These are phyloP conservation scores for Chloris gayana DNA, from an alignment of 176 grass and related monocot genomes.

Conservation along the genomic window DNA sequence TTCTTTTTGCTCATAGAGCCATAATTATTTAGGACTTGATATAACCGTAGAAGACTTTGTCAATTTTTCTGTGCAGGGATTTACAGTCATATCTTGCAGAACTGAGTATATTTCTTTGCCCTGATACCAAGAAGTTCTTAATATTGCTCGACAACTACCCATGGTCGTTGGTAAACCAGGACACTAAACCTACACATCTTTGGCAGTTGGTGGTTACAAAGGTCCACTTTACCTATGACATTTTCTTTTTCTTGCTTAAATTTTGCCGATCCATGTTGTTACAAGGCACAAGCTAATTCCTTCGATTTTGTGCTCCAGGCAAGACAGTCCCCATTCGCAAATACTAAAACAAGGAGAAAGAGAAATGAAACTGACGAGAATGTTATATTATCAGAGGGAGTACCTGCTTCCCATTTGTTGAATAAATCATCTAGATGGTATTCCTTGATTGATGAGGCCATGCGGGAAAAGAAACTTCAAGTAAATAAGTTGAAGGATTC, in stretches of 20 bases:
- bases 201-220: conserved; percentile 99
- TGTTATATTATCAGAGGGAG: conserved; percentile 51
- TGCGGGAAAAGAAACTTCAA: conserved; percentile 77
- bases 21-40: too few species aligned
- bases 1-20: neutral
- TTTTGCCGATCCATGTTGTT: neutral
- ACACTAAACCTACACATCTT: conserved; percentile 76
- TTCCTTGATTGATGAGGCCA: conserved; percentile 80
- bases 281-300: conserved; percentile 15
- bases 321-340: conserved; percentile 86
- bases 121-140: conserved; percentile 68
- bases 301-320: conserved; percentile 60
- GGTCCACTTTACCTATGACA: conserved; percentile 26
- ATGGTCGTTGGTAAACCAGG: conserved; percentile 72
- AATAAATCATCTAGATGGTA: conserved; percentile 75
- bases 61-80: conserved; percentile 73
- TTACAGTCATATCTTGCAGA: conserved; percentile 93
- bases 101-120: conserved; percentile 79
- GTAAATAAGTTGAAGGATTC: conserved; percentile 89
- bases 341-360: conserved; percentile 69
- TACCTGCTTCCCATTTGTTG: conserved; percentile 46
- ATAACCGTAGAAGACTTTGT: neutral
- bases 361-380: conserved; percentile 61
- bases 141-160: conserved; percentile 87
- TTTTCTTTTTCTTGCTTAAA: neutral